Evolutionary conservation across 768 basidiomycete species (phyloP), one percentile per base, ranked within the genome.

Genomic region (Inosperma sp.): DNA sequence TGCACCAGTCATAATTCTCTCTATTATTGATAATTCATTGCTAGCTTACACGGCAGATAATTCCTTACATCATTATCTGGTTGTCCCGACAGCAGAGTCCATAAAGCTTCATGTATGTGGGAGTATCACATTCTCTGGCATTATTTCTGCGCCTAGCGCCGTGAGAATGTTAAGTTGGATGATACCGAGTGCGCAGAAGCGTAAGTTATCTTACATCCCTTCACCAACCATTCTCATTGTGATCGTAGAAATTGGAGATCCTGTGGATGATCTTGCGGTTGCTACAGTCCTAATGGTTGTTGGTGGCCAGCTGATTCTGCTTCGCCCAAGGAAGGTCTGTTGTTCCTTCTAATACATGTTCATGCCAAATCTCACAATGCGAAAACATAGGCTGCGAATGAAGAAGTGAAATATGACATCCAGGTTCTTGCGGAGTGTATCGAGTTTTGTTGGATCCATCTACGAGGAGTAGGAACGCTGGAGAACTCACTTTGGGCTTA

Each of bases 401-500:
- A 89, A 58, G 93, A 97, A 71, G 90, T 95, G 65, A 90, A 86
- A 59, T 99, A 99, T 62, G 95, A 97, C 68, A 85, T 97, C 77
- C 95, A 97, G 64, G 88, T 98, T 26, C 85, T 99, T 36, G 93
- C 95, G 0, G 92, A 96, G 54, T 82, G 86, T n/a, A 90, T 98
- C 56, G 95, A 99, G 63, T 93, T 96, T 62, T 99, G 94, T 67
- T 99, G 95, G 95, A 96, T 94, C 48, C 95, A 97, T 72, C 74
- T 99, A 35, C 82, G 88, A 31, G 95, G 95, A 2, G 92, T 99
- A 33, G 89, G 86, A 5, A 82, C 90, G 2, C 71, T 99, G 40
- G 95, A 98, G 64, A 99, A 99, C 69, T 97, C 94, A 5, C 73
- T 99, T 17, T 99, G 95, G 95, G 95, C 86, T 1, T 99, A 91